Conservation (phyloP, 1,284 basidiomycete species). For the Schizophyllum amplum region DNA sequence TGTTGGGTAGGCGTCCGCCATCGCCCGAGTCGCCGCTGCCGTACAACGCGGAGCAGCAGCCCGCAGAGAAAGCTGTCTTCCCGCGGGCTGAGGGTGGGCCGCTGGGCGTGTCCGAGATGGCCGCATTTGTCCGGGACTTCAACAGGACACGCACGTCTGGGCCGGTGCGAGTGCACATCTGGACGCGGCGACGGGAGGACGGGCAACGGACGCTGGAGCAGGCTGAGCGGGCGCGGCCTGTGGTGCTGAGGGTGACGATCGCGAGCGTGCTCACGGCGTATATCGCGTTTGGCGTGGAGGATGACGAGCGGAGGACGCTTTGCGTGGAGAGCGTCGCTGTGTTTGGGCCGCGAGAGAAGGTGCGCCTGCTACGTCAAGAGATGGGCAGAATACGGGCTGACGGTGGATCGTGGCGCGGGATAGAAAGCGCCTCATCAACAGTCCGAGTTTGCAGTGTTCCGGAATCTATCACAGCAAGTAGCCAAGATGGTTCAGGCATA, state of each 20-base stretch:
- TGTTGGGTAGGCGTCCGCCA: slow-evolving; percentile 34
- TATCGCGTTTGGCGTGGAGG: slow-evolving; percentile 28
- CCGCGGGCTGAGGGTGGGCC: too few relatives aligned
- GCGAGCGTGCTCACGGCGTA: slow-evolving; percentile 53
- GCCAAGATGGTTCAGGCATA: slow-evolving; percentile 47
- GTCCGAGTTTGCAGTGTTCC: slow-evolving; percentile 57
- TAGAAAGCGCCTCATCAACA: slow-evolving; percentile 62
- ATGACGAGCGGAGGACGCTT: slow-evolving; percentile 17
- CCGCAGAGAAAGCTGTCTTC: too few relatives aligned
- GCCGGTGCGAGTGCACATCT: slow-evolving; percentile 36
- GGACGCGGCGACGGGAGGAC: slow-evolving; percentile 30
- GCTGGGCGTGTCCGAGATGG: slow-evolving; percentile 29
- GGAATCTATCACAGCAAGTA: slow-evolving; percentile 56
- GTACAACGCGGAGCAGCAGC: slow-evolving; percentile 36
- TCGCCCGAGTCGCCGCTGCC: slow-evolving; percentile 55
- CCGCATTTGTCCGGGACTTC: slow-evolving; percentile 43
- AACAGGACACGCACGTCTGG: slow-evolving; percentile 30
- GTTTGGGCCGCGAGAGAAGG: slow-evolving; percentile 64
- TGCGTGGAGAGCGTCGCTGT: slow-evolving; percentile 49
- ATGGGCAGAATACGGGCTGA: background rate
- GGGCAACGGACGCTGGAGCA: slow-evolving; percentile 9
- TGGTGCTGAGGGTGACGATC: slow-evolving; percentile 46
- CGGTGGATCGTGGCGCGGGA: slow-evolving; percentile 1
- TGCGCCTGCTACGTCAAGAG: slow-evolving; percentile 20
- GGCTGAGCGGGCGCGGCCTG: slow-evolving; percentile 16